Percentiles rank a stretch among this genome's conserved stretches.
Evolutionary conservation across 805 yeast genomes (phyloP).

Genomic region (Teunomyces lycoperdinae): DNA sequence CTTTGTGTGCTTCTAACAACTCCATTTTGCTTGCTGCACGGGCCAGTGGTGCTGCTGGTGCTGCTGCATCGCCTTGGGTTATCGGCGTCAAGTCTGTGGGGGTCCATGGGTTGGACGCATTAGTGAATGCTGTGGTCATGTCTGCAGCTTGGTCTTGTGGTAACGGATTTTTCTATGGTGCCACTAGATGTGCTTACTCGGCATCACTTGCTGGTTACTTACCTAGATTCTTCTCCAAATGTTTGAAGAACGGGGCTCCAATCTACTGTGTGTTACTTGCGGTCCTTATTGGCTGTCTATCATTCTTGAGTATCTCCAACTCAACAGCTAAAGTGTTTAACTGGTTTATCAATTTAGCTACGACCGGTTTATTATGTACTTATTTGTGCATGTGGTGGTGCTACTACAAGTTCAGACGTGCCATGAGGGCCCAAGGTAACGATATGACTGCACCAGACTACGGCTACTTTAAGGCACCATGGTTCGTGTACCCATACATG

Average conservation of each 20-base stretch:
- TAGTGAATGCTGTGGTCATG: constrained; percentile 33
- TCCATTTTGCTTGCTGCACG: constrained; percentile 24
- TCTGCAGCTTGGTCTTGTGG: constrained; percentile 39
- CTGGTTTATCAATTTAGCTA: constrained; percentile 72
- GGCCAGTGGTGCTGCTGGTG: constrained; percentile 32
- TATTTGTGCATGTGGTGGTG: constrained; percentile 56
- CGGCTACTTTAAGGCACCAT: constrained; percentile 38
- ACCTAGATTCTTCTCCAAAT: constrained; percentile 60
- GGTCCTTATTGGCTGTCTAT: constrained; percentile 28
- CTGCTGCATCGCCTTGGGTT: constrained; percentile 38
- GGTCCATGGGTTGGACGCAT: constrained; percentile 31
- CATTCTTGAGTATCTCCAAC: constrained; percentile 43
- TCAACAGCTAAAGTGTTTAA: constrained; percentile 60
- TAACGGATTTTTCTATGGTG: constrained; percentile 33
- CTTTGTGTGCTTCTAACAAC: constrained; percentile 33
- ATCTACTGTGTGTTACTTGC: constrained; percentile 52
- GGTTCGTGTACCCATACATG: constrained; percentile 62
- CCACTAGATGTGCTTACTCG: constrained; percentile 42
- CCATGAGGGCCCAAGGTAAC: constrained; percentile 34
- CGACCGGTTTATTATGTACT: constrained; percentile 64
- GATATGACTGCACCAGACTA: constrained; percentile 24
- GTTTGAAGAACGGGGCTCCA: constrained; percentile 71
- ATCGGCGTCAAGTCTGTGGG: constrained; percentile 35
- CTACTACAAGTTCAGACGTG: constrained; percentile 43
- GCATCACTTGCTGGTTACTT: constrained; percentile 86